Conservation (phyloP, 1,284 basidiomycete species). For the Schizophyllum commune region DNA sequence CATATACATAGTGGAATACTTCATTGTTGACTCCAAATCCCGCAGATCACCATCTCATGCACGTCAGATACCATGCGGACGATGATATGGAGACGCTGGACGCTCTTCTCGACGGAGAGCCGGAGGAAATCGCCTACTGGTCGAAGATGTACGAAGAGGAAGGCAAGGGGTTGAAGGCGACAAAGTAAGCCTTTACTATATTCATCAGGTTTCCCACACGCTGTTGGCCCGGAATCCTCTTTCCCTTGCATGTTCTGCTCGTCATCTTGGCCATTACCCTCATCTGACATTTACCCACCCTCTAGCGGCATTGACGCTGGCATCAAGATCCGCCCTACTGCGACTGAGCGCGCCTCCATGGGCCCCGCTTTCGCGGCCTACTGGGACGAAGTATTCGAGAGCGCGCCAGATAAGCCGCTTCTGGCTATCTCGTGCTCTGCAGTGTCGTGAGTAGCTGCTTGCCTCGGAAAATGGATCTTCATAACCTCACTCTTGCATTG, state of each 20-base stretch:
- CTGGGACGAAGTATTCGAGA: conserved; percentile 36
- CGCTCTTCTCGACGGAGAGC: conserved; percentile 28
- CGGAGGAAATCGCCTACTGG: conserved; percentile 31
- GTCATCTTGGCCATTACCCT: too few relatives aligned
- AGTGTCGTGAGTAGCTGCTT: not conserved
- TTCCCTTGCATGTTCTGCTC: too few relatives aligned
- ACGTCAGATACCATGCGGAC: conserved; percentile 27
- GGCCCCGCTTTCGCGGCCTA: conserved; percentile 34
- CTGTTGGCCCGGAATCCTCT: not conserved
- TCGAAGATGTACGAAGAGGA: conserved; percentile 33
- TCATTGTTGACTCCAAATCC: not conserved
- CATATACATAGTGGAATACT: not conserved
- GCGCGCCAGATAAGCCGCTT: conserved; percentile 42
- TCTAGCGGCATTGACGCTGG: conserved; percentile 36
- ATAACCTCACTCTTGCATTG: too few relatives aligned
- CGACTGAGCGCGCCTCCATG: conserved; percentile 34
- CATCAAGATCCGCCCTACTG: conserved; percentile 39
- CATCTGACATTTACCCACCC: not conserved
- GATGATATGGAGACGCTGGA: conserved; percentile 37
- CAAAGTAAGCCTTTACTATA: conserved; percentile 30
- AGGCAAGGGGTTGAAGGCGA: conserved; percentile 40
- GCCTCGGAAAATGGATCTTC: not conserved
- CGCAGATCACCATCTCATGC: conserved; percentile 37
- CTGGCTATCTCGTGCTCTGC: conserved; percentile 12
- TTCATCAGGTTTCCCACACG: too few relatives aligned